A percentile compares a stretch with the other conserved stretches of the same genome.
phyloP scores from a whole-genome alignment of 495 filamentous ascomycete species.

The Extremus antarcticus region DNA sequence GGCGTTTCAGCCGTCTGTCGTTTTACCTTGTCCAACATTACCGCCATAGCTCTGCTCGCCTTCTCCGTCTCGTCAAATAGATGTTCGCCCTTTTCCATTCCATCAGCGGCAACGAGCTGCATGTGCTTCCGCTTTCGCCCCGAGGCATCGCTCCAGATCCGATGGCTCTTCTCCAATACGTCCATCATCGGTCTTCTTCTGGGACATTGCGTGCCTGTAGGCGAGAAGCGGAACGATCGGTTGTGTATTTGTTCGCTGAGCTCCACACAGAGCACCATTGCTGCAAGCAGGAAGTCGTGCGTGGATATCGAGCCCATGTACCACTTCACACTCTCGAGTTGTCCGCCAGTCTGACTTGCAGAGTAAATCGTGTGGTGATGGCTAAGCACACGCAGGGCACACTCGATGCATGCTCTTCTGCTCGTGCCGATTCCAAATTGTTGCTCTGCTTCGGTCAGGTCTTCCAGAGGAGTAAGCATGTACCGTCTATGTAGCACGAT shows the following conservation, averaged over 20 bases:
- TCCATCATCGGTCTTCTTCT: constrained; percentile 8
- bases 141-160: constrained; percentile 11
- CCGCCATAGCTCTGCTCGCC: constrained; percentile 15
- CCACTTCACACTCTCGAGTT: constrained; percentile 37
- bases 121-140: background rate
- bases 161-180: constrained; percentile 17
- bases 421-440: constrained; percentile 24
- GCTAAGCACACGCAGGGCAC: constrained; percentile 33
- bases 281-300: constrained; percentile 41
- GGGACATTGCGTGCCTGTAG: constrained; percentile 6
- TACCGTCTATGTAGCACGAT: constrained; percentile 37
- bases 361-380: constrained; percentile 30
- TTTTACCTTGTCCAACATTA: constrained; percentile 14
- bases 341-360: constrained; percentile 32
- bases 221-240: background rate
- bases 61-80: constrained; percentile 19
- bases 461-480: constrained; percentile 17
- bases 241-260: constrained; percentile 19
- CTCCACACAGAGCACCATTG: constrained; percentile 44
- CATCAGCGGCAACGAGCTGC: background rate
- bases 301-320: constrained; percentile 36
- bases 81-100: background rate
- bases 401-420: constrained; percentile 34
- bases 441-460: constrained; percentile 10
- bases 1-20: background rate